phyloP scores from a whole-genome alignment of 2,329 filamentous ascomycete species.

The Colletotrichum chlorophyti region DNA sequence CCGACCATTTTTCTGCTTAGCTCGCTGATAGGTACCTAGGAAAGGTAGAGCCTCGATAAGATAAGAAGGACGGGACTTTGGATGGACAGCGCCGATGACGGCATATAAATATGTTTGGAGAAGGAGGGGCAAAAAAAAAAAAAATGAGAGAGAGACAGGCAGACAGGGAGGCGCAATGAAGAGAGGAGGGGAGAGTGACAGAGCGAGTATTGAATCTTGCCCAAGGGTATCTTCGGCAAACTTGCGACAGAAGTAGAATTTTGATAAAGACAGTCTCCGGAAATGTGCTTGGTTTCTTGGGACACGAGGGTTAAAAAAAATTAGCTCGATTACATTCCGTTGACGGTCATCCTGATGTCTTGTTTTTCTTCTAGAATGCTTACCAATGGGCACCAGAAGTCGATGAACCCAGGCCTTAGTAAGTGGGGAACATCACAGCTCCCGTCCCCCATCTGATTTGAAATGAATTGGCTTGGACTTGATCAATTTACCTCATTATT shows the following conservation, averaged over 20 bases:
- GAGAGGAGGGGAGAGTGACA: too few relatives aligned
- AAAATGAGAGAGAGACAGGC: background rate
- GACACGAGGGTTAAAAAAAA: too few relatives aligned
- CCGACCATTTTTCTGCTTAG: too few relatives aligned
- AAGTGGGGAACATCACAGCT: conserved; percentile 15
- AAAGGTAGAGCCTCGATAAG: background rate
- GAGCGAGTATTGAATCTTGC: too few relatives aligned
- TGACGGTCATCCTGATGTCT: background rate
- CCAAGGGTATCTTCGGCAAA: too few relatives aligned
- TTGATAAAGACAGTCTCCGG: too few relatives aligned
- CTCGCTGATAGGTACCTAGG: too few relatives aligned
- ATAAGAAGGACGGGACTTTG: too few relatives aligned
- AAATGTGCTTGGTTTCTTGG: background rate
- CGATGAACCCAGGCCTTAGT: background rate
- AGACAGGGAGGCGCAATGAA: background rate
- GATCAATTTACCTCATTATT: background rate
- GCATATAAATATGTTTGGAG: too few relatives aligned
- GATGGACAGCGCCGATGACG: conserved; percentile 4
- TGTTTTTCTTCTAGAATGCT: conserved; percentile 10
- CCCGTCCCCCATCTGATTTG: too few relatives aligned
- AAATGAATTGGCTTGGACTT: conserved; percentile 16
- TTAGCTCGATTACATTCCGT: too few relatives aligned
- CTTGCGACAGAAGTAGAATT: background rate
- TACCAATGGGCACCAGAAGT: conserved; percentile 15
- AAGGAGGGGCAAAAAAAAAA: background rate